These are phyloP conservation scores for Thelonectria blattea DNA, from an alignment of 2,329 filamentous ascomycete species.

Conservation along the genomic window DNA sequence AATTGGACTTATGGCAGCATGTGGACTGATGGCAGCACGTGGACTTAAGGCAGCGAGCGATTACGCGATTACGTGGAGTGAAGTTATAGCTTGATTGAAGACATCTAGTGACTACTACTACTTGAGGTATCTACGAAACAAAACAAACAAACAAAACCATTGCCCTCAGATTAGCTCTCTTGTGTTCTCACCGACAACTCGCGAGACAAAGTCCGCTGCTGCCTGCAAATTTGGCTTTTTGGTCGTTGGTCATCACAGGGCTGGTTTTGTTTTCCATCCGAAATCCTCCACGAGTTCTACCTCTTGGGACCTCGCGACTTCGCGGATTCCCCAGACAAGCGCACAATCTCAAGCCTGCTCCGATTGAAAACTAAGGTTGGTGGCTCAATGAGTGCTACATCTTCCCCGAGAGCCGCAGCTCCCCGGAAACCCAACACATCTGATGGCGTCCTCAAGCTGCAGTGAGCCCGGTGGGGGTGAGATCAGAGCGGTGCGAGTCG, in stretches of 20 bases:
- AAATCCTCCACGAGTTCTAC: not conserved
- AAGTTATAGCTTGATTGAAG: too few relatives aligned
- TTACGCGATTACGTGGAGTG: too few relatives aligned
- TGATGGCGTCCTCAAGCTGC: not conserved
- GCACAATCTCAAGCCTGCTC: slow-evolving; percentile 47
- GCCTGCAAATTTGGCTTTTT: slow-evolving; percentile 66
- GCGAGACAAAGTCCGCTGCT: slow-evolving; percentile 45
- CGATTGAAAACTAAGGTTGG: slow-evolving; percentile 60
- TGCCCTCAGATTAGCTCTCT: slow-evolving; percentile 65
- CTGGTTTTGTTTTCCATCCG: slow-evolving; percentile 23
- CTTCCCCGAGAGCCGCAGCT: not conserved
- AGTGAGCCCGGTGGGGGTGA: not conserved
- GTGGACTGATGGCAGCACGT: too few relatives aligned
- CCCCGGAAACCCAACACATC: not conserved
- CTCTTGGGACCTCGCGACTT: slow-evolving; percentile 6
- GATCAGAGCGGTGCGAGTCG: not conserved
- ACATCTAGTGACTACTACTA: not conserved
- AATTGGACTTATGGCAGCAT: too few relatives aligned
- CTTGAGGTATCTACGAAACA: not conserved
- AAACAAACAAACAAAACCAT: slow-evolving; percentile 24
- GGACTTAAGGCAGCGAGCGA: too few relatives aligned
- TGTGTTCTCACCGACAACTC: slow-evolving; percentile 60
- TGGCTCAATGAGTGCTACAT: slow-evolving; percentile 39
- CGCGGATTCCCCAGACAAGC: not conserved
- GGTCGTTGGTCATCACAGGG: slow-evolving; percentile 60